Conservation (phyloP, 2,329 filamentous ascomycete genomes). For the Xylariaceae sp. region DNA sequence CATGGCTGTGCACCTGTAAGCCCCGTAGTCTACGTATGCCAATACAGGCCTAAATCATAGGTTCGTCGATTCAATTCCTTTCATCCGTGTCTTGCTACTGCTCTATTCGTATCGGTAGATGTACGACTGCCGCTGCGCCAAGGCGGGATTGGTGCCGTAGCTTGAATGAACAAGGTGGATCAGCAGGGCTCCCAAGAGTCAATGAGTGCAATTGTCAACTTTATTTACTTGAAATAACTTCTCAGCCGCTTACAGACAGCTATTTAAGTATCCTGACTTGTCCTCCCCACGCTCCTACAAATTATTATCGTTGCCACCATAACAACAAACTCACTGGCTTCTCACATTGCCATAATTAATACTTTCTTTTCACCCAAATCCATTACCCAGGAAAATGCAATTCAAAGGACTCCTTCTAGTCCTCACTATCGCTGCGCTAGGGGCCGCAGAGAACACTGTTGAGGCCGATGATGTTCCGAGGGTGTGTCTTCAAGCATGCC, state of each 20-base stretch:
- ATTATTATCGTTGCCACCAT: not conserved
- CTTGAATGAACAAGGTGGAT: not conserved
- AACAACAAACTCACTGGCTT: not conserved
- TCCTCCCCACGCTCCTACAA: too few relatives aligned
- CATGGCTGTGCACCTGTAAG: conserved; percentile 20
- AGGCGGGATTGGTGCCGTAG: conserved; percentile 8
- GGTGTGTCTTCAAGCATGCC: conserved; percentile 25
- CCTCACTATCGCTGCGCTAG: conserved; percentile 18
- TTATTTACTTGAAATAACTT: too few relatives aligned
- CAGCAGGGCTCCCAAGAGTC: not conserved
- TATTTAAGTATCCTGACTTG: too few relatives aligned
- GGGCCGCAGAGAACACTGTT: conserved; percentile 29
- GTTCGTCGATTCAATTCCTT: not conserved
- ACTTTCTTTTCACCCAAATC: not conserved
- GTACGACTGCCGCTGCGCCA: conserved; percentile 12
- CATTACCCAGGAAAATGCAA: conserved; percentile 9
- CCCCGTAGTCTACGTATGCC: conserved; percentile 5
- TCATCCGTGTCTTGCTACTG: conserved; percentile 2
- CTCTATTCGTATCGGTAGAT: conserved; percentile 5
- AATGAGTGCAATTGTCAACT: too few relatives aligned
- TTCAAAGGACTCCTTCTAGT: conserved; percentile 7
- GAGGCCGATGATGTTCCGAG: conserved; percentile 25
- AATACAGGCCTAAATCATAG: not conserved
- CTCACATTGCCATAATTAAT: too few relatives aligned
- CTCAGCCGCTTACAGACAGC: too few relatives aligned